Conservation (phyloP, 306 rosid genomes). For the Lathyrus aphaca region DNA sequence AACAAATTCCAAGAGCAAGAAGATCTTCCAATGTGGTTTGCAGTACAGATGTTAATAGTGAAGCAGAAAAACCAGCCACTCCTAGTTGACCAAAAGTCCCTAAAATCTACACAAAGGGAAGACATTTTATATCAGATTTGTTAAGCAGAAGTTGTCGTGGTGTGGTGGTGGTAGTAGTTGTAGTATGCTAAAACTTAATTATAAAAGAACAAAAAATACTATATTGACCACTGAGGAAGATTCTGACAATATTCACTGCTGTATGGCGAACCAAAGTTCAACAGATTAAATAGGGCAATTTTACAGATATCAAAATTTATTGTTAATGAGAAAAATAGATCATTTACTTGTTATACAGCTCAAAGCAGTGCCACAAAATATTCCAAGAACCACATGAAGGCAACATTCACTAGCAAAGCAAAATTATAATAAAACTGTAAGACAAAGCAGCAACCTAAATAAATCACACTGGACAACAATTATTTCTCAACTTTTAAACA, state of each 20-base stretch:
- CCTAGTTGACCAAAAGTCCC: conserved; percentile 91
- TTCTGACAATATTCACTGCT: conserved; percentile 9
- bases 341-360: conserved; percentile 11
- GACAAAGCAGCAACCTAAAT: conserved; percentile 16
- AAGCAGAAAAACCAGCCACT: conserved; percentile 94
- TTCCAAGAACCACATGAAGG: conserved; percentile 8
- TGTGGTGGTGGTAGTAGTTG: not conserved
- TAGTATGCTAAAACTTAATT: not conserved
- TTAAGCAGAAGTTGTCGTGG: not conserved
- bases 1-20: conserved; percentile 97
- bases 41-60: conserved; percentile 86
- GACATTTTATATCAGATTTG: conserved; percentile 28
- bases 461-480: conserved; percentile 2
- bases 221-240: conserved; percentile 5
- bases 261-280: conserved; percentile 5
- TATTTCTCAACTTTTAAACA: conserved; percentile 37
- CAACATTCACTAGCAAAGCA: conserved; percentile 2
- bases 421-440: conserved; percentile 17
- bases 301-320: conserved; percentile 19
- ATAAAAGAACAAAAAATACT: not conserved
- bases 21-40: conserved; percentile 89
- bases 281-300: conserved; percentile 3
- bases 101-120: conserved; percentile 55
- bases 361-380: not conserved
- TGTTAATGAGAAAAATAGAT: conserved; percentile 2